Evolutionary conservation across 2,329 filamentous ascomycete genomes (phyloP), one percentile per base, ranked within the genome.

Genomic region (Pseudogymnoascus destructans): DNA sequence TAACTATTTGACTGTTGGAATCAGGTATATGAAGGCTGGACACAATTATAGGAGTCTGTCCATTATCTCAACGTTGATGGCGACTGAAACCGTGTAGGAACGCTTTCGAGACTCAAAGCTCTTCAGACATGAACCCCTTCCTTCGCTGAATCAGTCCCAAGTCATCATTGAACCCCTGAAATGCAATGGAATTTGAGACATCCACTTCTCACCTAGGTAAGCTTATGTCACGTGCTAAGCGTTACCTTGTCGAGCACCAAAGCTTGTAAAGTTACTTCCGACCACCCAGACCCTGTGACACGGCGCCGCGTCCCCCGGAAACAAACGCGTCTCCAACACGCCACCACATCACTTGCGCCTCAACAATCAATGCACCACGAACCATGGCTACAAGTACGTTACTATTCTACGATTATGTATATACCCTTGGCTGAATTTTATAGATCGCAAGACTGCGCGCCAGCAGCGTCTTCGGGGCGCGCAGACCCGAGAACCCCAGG

Each of bases 391-490:
- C 46, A 19, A 25, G 46, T 52, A 52, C 15, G 25, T 52, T 52
- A 19, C 10, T 30, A 17, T 30, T 32, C 25, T 27, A 19, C 17
- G 23, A 30, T 17, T 21, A 3, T 32, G 15, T 30, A 52, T 32
- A 6, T 19, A 52, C 13, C 2, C 13, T 30, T 52, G 25, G 25
- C 25, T 52, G 25, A 52, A 30, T 11, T 35, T 58, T 42, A 19
- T 33, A 79, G 77, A 75, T 66, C 79, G 81, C 64, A 78, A 80
- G 64, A 80, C 82, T 67, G 79, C 80, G 66, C 76, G 84, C 72
- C 79, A 81, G 62, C 77, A 82, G 71, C 81, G 82, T 67, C 78
- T 85, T 67, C 80, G 82, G 61, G 82, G 82, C 61, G 81, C 81
- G 40, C 79, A 80, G 49, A 62, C 42, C 65, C 65, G 60, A 66